Evolutionary conservation across 768 basidiomycete species (phyloP), one percentile per base, ranked within the genome.

Genomic region (Brasilioporus rufonigricans): DNA sequence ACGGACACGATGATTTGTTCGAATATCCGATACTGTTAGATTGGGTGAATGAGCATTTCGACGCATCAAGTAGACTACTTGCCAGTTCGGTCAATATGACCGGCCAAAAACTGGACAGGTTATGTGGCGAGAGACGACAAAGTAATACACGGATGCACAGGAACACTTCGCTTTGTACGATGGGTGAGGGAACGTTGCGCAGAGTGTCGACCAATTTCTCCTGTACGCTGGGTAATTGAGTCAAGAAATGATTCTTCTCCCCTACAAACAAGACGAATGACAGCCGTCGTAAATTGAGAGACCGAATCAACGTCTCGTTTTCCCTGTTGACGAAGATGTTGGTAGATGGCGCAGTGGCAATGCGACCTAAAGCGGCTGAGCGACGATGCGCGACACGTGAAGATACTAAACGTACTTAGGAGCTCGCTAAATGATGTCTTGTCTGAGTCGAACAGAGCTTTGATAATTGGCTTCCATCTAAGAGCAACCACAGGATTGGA

Each of bases 241-340:
- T 85, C 47, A 98, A 71, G 73, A 91, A 97, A 49, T 92, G 87
- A 65, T 99, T 96, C 73, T 89, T 90, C 61, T 94, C 93, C 14
- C 87, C 92, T 1, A 89, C 76, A 52, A 93, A 85, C n/a, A 99
- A 69, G 31, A 89, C 81, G 65, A 91, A 92, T 5, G 94, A 92
- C 38, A 98, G 74, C 31, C 96, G 80, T 39, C 97, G 84, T 19
- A 99, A 76, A 64, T 91, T 94, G 49, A 94, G 74, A 3, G 93
- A 93, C 24, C 93, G 84, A 26, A 88, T 74, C 0, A 93, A 74
- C 82, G 90, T 95, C 73, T 99, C 97, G 52, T 93, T 91, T 67
- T 98, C 97, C 44, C 89, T 78, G 65, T 93, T 98, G 29, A 93
- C 88, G 71, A 99, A 99, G 51, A 99, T 97, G 64, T 97, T 98